Evolutionary conservation across 2,329 filamentous ascomycete species (phyloP).

Genomic region (Nannizziopsis arthrosporioides): DNA sequence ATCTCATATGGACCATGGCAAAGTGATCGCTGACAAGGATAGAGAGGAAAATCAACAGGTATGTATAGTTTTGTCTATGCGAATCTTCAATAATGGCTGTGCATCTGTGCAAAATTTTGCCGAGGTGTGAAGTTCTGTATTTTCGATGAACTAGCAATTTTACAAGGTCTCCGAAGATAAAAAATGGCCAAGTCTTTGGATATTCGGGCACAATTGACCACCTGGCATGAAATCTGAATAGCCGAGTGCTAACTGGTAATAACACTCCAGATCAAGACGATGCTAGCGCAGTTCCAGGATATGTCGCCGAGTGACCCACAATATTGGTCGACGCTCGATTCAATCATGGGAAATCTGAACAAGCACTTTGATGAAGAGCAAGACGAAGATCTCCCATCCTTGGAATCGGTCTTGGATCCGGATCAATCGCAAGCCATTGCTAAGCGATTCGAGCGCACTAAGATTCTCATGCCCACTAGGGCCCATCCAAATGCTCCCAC

Average conservation of each 20-base stretch:
- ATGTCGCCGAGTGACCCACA: slow-evolving; percentile 28
- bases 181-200: too few relatives aligned
- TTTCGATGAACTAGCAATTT: too few relatives aligned
- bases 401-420: slow-evolving; percentile 33
- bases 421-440: slow-evolving; percentile 28
- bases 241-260: not conserved
- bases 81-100: too few relatives aligned
- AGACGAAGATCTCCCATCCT: slow-evolving; percentile 34
- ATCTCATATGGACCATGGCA: slow-evolving; percentile 37
- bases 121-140: too few relatives aligned
- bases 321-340: slow-evolving; percentile 33
- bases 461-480: slow-evolving; percentile 42
- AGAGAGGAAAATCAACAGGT: slow-evolving; percentile 15
- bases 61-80: not conserved
- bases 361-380: slow-evolving; percentile 43
- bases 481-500: slow-evolving; percentile 41
- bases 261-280: slow-evolving; percentile 37
- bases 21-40: slow-evolving; percentile 32
- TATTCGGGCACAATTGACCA: too few relatives aligned
- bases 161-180: too few relatives aligned
- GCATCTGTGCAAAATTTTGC: not conserved
- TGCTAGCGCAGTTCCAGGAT: slow-evolving; percentile 39
- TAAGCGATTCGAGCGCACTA: slow-evolving; percentile 40
- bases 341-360: slow-evolving; percentile 33
- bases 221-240: not conserved